Conservation (phyloP, 108 stramenopile genomes). For the Fragilariopsis cylindrus region DNA sequence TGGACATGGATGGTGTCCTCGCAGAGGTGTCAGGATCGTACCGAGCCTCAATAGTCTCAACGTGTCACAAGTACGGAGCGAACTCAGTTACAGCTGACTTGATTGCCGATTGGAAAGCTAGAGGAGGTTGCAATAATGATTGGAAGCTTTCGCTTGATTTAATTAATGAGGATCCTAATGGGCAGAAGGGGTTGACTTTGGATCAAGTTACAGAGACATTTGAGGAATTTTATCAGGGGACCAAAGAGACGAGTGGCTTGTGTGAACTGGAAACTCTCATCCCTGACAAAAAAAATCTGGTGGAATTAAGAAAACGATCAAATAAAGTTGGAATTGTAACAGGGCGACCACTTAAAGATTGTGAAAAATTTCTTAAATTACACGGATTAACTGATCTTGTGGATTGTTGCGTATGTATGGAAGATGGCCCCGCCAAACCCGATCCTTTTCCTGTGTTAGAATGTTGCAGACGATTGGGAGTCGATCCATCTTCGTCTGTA, state of each 20-base stretch:
- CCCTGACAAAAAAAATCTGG: slow-evolving; percentile 56
- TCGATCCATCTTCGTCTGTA: slow-evolving; percentile 46
- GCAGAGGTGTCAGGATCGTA: slow-evolving; percentile 87
- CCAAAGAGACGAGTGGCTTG: slow-evolving; percentile 38
- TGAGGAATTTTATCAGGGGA: slow-evolving; percentile 86
- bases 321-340: slow-evolving; percentile 80
- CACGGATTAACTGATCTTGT: slow-evolving; percentile 58
- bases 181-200: slow-evolving; percentile 53
- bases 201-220: slow-evolving; percentile 86
- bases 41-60: slow-evolving; percentile 70
- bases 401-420: slow-evolving; percentile 81
- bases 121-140: slow-evolving; percentile 90
- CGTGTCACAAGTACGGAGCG: slow-evolving; percentile 75
- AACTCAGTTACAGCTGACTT: slow-evolving; percentile 55
- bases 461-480: slow-evolving; percentile 56
- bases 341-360: slow-evolving; percentile 84
- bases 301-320: slow-evolving; percentile 57
- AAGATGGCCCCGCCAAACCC: slow-evolving; percentile 92
- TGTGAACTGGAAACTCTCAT: slow-evolving; percentile 79
- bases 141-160: slow-evolving; percentile 83
- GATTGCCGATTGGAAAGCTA: slow-evolving; percentile 74
- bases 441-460: slow-evolving; percentile 73
- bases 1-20: slow-evolving; percentile 95
- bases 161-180: slow-evolving; percentile 59
- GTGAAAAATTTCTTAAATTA: slow-evolving; percentile 72